These are phyloP conservation scores for Elongisporangium anandrum DNA, from an alignment of 352 stramenopile genomes.

Conservation along the genomic window DNA sequence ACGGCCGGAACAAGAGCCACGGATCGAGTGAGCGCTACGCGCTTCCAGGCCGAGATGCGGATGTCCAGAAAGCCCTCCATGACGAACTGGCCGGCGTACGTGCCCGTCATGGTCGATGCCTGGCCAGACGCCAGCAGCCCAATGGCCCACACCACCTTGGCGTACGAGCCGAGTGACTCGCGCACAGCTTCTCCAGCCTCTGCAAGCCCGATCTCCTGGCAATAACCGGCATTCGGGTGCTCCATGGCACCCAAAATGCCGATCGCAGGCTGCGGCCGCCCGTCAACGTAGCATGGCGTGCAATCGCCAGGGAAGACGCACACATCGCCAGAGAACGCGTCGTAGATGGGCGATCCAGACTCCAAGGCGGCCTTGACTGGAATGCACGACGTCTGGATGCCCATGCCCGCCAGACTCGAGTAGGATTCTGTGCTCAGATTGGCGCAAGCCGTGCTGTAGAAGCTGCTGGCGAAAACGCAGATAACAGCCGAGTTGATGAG, in stretches of 20 bases:
- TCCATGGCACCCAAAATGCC: not conserved
- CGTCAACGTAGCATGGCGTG: constrained; percentile 49
- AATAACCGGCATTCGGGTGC: constrained; percentile 45
- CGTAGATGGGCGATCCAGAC: constrained; percentile 58
- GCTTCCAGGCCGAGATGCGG: constrained; percentile 70
- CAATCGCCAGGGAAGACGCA: constrained; percentile 33
- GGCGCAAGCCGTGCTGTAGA: constrained; percentile 72
- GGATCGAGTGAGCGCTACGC: constrained; percentile 81
- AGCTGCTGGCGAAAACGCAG: constrained; percentile 85
- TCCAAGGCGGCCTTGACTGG: constrained; percentile 37
- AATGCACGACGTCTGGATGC: constrained; percentile 67
- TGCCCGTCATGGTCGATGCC: constrained; percentile 90
- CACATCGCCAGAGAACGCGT: constrained; percentile 43
- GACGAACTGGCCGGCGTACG: constrained; percentile 92
- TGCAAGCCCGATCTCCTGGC: constrained; percentile 74
- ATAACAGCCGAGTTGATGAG: constrained; percentile 91
- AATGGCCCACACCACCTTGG: constrained; percentile 84
- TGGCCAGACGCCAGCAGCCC: constrained; percentile 90
- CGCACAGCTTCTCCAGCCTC: constrained; percentile 63
- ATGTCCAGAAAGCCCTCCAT: constrained; percentile 93
- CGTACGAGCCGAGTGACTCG: constrained; percentile 52
- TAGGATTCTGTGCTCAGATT: constrained; percentile 42
- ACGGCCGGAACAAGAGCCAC: constrained; percentile 82
- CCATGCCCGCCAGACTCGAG: constrained; percentile 38
- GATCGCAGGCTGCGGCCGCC: constrained; percentile 8